These are phyloP conservation scores for Proliferodiscus dingleyae DNA, from an alignment of 2,329 filamentous ascomycete species.

Conservation along the genomic window DNA sequence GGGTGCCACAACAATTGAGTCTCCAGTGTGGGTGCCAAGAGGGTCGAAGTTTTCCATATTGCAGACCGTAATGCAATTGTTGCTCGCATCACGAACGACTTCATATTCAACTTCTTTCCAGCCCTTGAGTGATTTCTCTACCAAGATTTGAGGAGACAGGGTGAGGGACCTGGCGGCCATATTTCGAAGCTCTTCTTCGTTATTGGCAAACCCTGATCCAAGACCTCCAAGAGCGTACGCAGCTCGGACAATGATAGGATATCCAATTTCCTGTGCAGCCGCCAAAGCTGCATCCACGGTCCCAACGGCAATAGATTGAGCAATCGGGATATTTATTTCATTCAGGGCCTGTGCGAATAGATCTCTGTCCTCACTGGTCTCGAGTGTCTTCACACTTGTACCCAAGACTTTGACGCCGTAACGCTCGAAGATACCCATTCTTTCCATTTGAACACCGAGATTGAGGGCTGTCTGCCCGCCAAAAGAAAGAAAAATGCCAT, in stretches of 20 bases:
- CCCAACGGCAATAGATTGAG: slow-evolving; percentile 87
- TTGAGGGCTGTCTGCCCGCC: slow-evolving; percentile 97
- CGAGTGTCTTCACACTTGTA: slow-evolving; percentile 88
- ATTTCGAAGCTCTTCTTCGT: slow-evolving; percentile 88
- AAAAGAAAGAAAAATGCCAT: slow-evolving; percentile 96
- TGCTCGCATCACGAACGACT: slow-evolving; percentile 91
- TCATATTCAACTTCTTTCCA: slow-evolving; percentile 99
- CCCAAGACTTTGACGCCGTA: slow-evolving; percentile 94
- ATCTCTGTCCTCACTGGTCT: slow-evolving; percentile 93
- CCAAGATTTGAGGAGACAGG: slow-evolving; percentile 90
- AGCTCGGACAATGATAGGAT: slow-evolving; percentile 96
- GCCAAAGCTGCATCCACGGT: slow-evolving; percentile 89
- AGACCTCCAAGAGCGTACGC: slow-evolving; percentile 95
- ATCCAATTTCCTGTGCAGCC: slow-evolving; percentile 81
- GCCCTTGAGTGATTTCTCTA: slow-evolving; percentile 97
- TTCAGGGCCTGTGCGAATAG: slow-evolving; percentile 93
- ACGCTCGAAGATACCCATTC: slow-evolving; percentile 89
- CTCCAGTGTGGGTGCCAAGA: slow-evolving; percentile 94
- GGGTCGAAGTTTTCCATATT: slow-evolving; percentile 99
- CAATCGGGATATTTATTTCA: slow-evolving; percentile 96
- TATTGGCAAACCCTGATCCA: slow-evolving; percentile 92
- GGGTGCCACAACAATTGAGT: slow-evolving; percentile 96
- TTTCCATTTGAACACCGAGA: slow-evolving; percentile 94
- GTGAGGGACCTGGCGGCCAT: slow-evolving; percentile 89
- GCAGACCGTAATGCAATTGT: slow-evolving; percentile 99